phyloP scores from a whole-genome alignment of 768 basidiomycete species.

The Gymnopilus junonius region DNA sequence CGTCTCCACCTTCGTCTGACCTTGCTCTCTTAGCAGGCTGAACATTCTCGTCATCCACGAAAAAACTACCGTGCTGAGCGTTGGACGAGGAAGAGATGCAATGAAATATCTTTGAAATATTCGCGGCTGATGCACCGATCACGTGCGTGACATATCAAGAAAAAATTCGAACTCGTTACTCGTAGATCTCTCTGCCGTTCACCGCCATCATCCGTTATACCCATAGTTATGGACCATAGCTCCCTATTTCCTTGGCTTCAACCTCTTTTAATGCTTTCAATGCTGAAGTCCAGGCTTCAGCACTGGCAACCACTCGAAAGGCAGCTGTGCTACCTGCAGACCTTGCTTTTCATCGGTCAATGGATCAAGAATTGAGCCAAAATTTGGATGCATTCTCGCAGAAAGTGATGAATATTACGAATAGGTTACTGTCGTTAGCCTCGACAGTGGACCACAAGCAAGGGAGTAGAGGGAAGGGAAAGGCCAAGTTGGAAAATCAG shows the following conservation, averaged over 20 bases:
- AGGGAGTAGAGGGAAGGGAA: constrained; percentile 49
- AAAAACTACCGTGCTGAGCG: no score
- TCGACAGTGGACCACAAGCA: constrained; percentile 42
- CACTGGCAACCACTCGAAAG: constrained; percentile 65
- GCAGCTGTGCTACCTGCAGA: constrained; percentile 72
- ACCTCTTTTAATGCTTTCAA: constrained; percentile 57
- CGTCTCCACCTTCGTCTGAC: not conserved
- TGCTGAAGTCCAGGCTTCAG: constrained; percentile 58
- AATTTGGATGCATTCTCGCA: constrained; percentile 73
- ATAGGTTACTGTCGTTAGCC: constrained; percentile 60
- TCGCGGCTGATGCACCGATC: no score
- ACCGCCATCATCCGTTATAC: not conserved
- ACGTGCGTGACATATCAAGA: not conserved
- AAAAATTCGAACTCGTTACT: not conserved
- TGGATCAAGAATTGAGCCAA: constrained; percentile 71
- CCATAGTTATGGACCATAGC: not conserved
- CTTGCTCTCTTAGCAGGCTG: not conserved
- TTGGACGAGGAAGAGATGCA: no score
- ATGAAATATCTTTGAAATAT: no score
- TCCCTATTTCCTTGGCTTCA: constrained; percentile 10
- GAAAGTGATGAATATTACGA: constrained; percentile 68
- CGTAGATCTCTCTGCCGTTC: not conserved
- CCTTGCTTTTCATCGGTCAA: constrained; percentile 87
- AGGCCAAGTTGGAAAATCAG: constrained; percentile 59
- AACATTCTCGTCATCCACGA: not conserved